These are phyloP conservation scores for Fusarium nurragi DNA, from an alignment of 2,329 filamentous ascomycete genomes.

Conservation along the genomic window DNA sequence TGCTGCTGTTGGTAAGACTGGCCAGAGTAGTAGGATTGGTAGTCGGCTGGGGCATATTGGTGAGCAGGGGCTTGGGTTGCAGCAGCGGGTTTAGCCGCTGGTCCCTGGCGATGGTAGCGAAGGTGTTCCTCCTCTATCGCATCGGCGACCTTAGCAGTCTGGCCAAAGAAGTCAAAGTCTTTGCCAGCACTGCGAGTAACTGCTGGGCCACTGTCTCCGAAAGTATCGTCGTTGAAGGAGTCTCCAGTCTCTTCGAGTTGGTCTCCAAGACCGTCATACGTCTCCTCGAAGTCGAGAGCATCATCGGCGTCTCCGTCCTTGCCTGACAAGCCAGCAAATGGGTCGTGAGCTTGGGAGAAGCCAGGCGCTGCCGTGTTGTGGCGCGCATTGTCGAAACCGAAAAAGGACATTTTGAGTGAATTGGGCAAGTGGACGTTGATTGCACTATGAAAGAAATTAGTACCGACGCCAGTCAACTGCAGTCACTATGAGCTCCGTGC, in stretches of 20 bases:
- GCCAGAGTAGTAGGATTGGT: slow-evolving; percentile 42
- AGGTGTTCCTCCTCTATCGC: slow-evolving; percentile 92
- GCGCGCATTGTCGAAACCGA: slow-evolving; percentile 80
- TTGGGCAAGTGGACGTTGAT: slow-evolving; percentile 35
- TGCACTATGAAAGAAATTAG: slow-evolving; percentile 42
- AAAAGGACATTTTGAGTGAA: slow-evolving; percentile 79
- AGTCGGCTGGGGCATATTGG: slow-evolving; percentile 52
- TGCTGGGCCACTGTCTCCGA: slow-evolving; percentile 61
- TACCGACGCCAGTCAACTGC: slow-evolving; percentile 16
- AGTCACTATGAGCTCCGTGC: slow-evolving; percentile 33
- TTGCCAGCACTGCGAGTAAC: slow-evolving; percentile 72
- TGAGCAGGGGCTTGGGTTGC: slow-evolving; percentile 47
- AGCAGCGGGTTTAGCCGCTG: slow-evolving; percentile 55
- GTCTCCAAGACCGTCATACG: slow-evolving; percentile 93
- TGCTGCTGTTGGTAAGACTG: slow-evolving; percentile 37
- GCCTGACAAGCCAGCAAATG: slow-evolving; percentile 83
- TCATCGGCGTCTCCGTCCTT: slow-evolving; percentile 67
- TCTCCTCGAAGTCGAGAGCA: slow-evolving; percentile 87
- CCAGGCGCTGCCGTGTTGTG: slow-evolving; percentile 77
- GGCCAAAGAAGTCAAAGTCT: slow-evolving; percentile 97
- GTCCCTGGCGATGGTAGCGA: slow-evolving; percentile 80
- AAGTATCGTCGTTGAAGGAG: slow-evolving; percentile 97
- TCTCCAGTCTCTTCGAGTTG: slow-evolving; percentile 92
- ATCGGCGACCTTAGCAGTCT: slow-evolving; percentile 85
- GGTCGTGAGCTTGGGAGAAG: slow-evolving; percentile 85